Percentiles rank a stretch among this genome's conserved stretches.
Conservation (phyloP, 2,329 filamentous ascomycete species). For the Pseudogymnoascus sp. region DNA sequence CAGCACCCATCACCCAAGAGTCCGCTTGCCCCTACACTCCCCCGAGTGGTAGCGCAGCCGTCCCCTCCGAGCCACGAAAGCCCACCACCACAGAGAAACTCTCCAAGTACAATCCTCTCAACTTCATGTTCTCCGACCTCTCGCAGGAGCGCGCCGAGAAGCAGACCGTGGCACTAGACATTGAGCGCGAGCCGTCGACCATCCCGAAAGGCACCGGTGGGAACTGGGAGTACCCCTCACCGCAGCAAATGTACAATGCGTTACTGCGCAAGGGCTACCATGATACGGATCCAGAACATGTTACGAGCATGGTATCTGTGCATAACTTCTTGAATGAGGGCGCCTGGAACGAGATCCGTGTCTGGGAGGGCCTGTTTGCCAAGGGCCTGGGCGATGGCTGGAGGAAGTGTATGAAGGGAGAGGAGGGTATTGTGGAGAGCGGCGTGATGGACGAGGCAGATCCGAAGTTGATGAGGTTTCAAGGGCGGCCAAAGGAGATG, state of each 20-base stretch:
- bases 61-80: conserved; percentile 22
- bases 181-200: conserved; percentile 73
- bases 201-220: conserved; percentile 79
- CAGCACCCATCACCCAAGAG: conserved; percentile 25
- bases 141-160: conserved; percentile 69
- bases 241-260: conserved; percentile 99
- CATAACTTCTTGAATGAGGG: conserved; percentile 99
- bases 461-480: conserved; percentile 76
- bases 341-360: conserved; percentile 89
- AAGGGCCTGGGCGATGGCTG: conserved; percentile 65
- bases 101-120: conserved; percentile 68
- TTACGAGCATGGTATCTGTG: conserved; percentile 94
- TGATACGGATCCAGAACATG: conserved; percentile 85
- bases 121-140: conserved; percentile 89
- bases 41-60: conserved; percentile 16
- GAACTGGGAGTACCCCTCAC: conserved; percentile 96
- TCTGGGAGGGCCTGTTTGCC: conserved; percentile 83
- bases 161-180: conserved; percentile 67
- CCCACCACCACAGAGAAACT: conserved; percentile 39
- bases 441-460: conserved; percentile 39
- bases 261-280: conserved; percentile 92
- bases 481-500: conserved; percentile 78
- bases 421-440: conserved; percentile 47
- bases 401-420: conserved; percentile 65
- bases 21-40: conserved; percentile 27